Evolutionary conservation across 1,139 yeast species (phyloP).

Genomic region (Kluyveromyces sp.): DNA sequence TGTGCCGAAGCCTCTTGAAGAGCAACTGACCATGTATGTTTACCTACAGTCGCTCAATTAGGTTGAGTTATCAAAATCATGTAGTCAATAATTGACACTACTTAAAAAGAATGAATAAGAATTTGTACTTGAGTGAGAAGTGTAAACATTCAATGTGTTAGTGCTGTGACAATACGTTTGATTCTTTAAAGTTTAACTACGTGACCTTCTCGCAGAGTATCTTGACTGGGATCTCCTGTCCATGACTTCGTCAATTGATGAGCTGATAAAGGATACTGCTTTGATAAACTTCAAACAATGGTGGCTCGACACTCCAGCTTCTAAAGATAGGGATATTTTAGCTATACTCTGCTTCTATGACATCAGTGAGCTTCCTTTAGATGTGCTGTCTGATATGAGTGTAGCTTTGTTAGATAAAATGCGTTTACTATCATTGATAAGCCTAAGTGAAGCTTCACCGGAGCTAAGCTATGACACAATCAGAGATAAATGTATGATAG

Average conservation of each 20-base stretch:
- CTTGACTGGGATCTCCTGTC: neutral
- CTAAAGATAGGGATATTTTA: constrained; percentile 12
- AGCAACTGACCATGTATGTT: too few relatives aligned
- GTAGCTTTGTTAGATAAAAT: constrained; percentile 18
- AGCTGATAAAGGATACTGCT: constrained; percentile 16
- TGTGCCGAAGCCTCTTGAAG: too few relatives aligned
- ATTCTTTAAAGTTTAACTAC: too few relatives aligned
- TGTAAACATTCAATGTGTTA: too few relatives aligned
- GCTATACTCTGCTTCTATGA: constrained; percentile 28
- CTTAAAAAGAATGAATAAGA: too few relatives aligned
- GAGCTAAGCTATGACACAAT: constrained; percentile 16
- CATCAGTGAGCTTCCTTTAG: constrained; percentile 14
- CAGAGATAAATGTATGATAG: constrained; percentile 13
- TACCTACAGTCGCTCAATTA: too few relatives aligned
- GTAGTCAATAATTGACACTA: too few relatives aligned
- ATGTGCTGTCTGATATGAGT: constrained; percentile 1
- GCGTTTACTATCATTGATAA: constrained; percentile 19
- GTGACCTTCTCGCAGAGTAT: too few relatives aligned
- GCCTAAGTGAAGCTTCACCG: constrained; percentile 15
- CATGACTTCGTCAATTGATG: constrained; percentile 1
- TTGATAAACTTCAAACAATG: constrained; percentile 20
- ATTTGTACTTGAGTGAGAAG: too few relatives aligned
- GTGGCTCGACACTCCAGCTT: constrained; percentile 18
- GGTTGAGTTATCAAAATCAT: too few relatives aligned
- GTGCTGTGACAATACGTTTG: too few relatives aligned